Base-by-base conservation (phyloP, 2,329 filamentous ascomycete species). In the Fusarium nodosum region DNA sequence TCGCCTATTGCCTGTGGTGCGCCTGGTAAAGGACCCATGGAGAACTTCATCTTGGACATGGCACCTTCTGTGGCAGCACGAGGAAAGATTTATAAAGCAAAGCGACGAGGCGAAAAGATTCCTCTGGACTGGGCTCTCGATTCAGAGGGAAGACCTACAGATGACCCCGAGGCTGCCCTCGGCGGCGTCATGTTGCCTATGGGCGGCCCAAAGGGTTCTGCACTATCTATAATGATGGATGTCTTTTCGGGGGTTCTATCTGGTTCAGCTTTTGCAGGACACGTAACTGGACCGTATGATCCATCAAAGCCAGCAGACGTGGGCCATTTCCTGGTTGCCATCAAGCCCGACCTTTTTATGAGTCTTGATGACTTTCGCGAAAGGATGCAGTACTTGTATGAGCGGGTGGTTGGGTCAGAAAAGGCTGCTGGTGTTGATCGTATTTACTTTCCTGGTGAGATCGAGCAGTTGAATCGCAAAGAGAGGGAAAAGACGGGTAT, bases 161-260 rank as follows among this genome's bases (percentile, higher is more conserved):
- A 91, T 58, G 91, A 96, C 71, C 92, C 93, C 0, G 86, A 84
- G 2, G 84, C 84, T 22, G 93, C 93, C 0, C 80, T 96, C 12
- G 87, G 88, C 34, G 92, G 92, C 2, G 91, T 94, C 5, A 95
- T 96, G 93, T 80, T 95, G 22, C 92, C 93, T 0, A 94, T 96
- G 91, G 92, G 92, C 4, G 93, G 93, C 0, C 92, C 93, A 0
- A 96, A 96, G 78, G 93, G 93, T 0, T 92, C 90, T 3, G 93
- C 87, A 0, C 77, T 96, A 41, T 83, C 91, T 1, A 87, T 96
- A 57, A 95, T 94, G 91, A 96, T 96, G 93, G 92, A 96, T 75
- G 91, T 97, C 3, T 95, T 96, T 75, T 94, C 91, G 0, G 93
- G 92, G 0, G 90, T 92, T 0, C 74, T 96, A 0, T 93, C 91